Evolutionary conservation across 352 stramenopile genomes (phyloP).

Genomic region (Albugo laibachii): DNA sequence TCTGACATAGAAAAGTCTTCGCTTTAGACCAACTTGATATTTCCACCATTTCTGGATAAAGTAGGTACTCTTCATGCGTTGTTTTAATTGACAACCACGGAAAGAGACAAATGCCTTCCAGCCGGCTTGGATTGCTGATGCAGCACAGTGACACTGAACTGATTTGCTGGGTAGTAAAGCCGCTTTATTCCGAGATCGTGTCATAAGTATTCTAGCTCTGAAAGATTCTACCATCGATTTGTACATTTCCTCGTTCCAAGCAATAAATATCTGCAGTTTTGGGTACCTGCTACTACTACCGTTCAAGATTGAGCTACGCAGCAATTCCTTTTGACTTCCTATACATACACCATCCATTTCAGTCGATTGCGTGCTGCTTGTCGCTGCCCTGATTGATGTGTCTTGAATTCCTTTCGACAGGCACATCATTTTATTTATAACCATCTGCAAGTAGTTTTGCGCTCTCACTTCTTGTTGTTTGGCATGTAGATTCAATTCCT

Average conservation of each 20-base stretch:
- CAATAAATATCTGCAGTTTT: conserved; percentile 8
- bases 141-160: neutral
- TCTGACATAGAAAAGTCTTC: neutral
- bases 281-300: conserved; percentile 9
- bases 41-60: neutral
- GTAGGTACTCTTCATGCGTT: neutral
- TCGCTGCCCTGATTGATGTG: too few species aligned
- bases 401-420: too few species aligned
- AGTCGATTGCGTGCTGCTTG: too few species aligned
- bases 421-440: too few species aligned
- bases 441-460: too few species aligned
- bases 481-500: too few species aligned
- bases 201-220: neutral
- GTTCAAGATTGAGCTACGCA: neutral
- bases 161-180: too few species aligned
- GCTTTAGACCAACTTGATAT: neutral
- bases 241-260: neutral
- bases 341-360: too few species aligned
- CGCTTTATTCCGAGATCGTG: neutral
- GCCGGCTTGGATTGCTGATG: neutral
- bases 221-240: neutral
- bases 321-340: neutral
- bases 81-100: neutral
- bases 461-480: too few species aligned
- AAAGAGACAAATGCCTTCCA: neutral